These are phyloP conservation scores for Pyrenophora tritici-repentis DNA, from an alignment of 2,329 filamentous ascomycete genomes.

Conservation along the genomic window DNA sequence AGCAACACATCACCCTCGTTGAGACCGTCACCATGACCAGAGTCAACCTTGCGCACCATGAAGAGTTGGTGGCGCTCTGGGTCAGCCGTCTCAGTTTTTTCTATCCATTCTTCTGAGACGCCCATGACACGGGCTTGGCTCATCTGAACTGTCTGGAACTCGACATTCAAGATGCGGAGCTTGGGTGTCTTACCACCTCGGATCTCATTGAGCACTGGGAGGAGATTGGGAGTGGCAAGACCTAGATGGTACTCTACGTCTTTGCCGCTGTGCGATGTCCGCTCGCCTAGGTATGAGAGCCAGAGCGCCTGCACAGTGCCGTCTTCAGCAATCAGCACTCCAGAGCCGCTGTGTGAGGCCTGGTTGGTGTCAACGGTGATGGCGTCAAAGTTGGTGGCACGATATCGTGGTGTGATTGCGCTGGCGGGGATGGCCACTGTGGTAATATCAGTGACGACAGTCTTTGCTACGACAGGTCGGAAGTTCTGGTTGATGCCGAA, in stretches of 20 bases:
- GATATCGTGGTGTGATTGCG: conserved; percentile 85
- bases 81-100: conserved; percentile 85
- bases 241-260: conserved; percentile 98
- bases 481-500: conserved; percentile 98
- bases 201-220: conserved; percentile 87
- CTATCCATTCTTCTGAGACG: conserved; percentile 93
- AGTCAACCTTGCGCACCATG: conserved; percentile 92
- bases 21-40: conserved; percentile 66
- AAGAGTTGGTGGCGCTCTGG: conserved; percentile 94
- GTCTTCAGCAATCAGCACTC: conserved; percentile 86
- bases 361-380: conserved; percentile 96
- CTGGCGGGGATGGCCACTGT: conserved; percentile 96
- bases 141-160: conserved; percentile 96
- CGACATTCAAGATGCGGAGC: conserved; percentile 88
- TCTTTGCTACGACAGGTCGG: conserved; percentile 89
- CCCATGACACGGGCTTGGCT: conserved; percentile 96
- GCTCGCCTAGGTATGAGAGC: conserved; percentile 95
- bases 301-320: conserved; percentile 94
- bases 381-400: conserved; percentile 93
- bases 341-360: conserved; percentile 88
- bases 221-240: conserved; percentile 81
- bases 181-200: conserved; percentile 78
- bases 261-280: conserved; percentile 75
- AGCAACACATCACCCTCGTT: conserved; percentile 92
- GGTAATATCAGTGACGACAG: conserved; percentile 94